Percentiles rank a stretch among this genome's conserved stretches.
Evolutionary conservation across 2,329 filamentous ascomycete genomes (phyloP).

Genomic region (Bisporella sp.): DNA sequence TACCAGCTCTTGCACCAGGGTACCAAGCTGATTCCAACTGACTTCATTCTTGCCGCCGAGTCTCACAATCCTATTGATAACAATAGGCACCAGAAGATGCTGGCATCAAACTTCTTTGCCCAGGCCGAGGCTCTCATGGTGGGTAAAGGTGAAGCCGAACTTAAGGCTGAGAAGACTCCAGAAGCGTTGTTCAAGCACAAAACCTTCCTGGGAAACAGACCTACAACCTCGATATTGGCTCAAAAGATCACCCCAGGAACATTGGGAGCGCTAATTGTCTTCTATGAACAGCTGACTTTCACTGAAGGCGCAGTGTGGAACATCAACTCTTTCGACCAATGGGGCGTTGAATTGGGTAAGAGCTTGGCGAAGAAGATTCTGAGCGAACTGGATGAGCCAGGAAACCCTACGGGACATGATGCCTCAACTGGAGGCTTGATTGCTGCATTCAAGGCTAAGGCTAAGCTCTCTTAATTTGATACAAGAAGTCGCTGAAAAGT

Average conservation of each 20-base stretch:
- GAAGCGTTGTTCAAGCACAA: slow-evolving; percentile 89
- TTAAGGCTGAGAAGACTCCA: slow-evolving; percentile 66
- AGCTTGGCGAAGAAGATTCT: slow-evolving; percentile 88
- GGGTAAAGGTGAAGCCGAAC: slow-evolving; percentile 75
- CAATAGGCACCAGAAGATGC: slow-evolving; percentile 95
- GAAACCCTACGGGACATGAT: slow-evolving; percentile 69
- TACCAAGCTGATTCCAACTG: slow-evolving; percentile 95
- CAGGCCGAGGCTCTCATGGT: slow-evolving; percentile 89
- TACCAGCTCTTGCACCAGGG: slow-evolving; percentile 99
- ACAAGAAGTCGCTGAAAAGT: background rate
- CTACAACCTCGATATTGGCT: slow-evolving; percentile 86
- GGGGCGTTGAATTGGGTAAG: slow-evolving; percentile 98
- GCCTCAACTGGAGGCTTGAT: slow-evolving; percentile 83
- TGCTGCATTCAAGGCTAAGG: slow-evolving; percentile 76
- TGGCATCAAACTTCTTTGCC: slow-evolving; percentile 86
- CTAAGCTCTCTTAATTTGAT: slow-evolving; percentile 3
- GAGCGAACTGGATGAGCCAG: slow-evolving; percentile 74
- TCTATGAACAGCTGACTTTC: slow-evolving; percentile 98
- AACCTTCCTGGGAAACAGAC: slow-evolving; percentile 96
- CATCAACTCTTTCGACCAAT: slow-evolving; percentile 99
- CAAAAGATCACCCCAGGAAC: slow-evolving; percentile 91
- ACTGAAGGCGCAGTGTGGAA: slow-evolving; percentile 98
- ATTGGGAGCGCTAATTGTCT: slow-evolving; percentile 90
- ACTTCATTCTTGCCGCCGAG: slow-evolving; percentile 95
- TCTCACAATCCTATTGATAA: slow-evolving; percentile 92